phyloP scores from a whole-genome alignment of 352 stramenopile genomes.

The Phytophthora rubi region DNA sequence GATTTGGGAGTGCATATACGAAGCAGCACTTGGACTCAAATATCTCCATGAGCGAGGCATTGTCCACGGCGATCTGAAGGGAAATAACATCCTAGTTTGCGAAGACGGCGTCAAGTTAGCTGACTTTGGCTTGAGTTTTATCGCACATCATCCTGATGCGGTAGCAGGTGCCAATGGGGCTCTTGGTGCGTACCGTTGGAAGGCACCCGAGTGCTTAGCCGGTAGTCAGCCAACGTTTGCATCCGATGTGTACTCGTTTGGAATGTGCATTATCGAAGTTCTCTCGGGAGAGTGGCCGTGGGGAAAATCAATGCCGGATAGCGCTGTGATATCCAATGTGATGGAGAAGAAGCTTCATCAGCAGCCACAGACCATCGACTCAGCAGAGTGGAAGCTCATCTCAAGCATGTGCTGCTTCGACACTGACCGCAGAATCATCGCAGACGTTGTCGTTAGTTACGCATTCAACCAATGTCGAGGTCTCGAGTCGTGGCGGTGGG shows the following conservation, averaged over 20 bases:
- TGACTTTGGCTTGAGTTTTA: conserved; percentile 9
- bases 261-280: conserved; percentile 9
- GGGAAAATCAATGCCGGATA: neutral
- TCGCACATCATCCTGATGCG: neutral
- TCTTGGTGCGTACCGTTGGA: conserved; percentile 12
- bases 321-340: neutral
- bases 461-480: neutral
- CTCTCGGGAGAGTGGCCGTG: neutral
- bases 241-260: conserved; percentile 13
- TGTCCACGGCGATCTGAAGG: conserved; percentile 11
- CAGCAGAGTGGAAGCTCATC: too few relatives aligned
- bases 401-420: too few relatives aligned
- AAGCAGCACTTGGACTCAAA: neutral
- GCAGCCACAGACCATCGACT: too few relatives aligned
- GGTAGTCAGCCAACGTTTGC: neutral
- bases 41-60: conserved; percentile 7
- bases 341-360: neutral
- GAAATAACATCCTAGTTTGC: conserved; percentile 2
- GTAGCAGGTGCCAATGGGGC: neutral
- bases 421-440: too few relatives aligned
- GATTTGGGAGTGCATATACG: conserved; percentile 2
- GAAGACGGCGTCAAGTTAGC: conserved; percentile 2
- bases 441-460: too few relatives aligned
- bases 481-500: neutral
- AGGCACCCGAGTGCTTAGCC: conserved; percentile 7